Evolutionary conservation across 2,329 filamentous ascomycete species (phyloP).

Genomic region (Tolypocladium ovalisporum): DNA sequence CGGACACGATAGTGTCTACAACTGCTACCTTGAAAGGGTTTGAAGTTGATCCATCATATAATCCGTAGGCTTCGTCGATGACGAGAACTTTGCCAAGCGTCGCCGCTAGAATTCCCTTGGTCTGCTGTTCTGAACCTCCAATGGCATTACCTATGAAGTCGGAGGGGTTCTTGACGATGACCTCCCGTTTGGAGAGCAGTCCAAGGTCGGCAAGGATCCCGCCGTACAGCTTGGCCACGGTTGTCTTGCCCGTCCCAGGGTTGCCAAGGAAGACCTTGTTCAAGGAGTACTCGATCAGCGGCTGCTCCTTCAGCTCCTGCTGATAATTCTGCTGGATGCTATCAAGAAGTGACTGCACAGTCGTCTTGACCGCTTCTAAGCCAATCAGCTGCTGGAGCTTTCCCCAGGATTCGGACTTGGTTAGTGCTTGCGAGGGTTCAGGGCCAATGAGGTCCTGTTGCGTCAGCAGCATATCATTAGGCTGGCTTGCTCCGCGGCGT

Average conservation of each 20-base stretch:
- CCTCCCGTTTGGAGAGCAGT: conserved; percentile 57
- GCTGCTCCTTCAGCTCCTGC: conserved; percentile 52
- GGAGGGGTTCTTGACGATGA: conserved; percentile 60
- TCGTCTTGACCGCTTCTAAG: too few species aligned
- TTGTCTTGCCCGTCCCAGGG: conserved; percentile 69
- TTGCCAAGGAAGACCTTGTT: conserved; percentile 62
- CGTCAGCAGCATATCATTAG: too few species aligned
- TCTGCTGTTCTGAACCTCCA: conserved; percentile 59
- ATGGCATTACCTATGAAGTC: conserved; percentile 58
- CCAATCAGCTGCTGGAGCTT: too few species aligned
- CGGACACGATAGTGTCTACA: conserved; percentile 63
- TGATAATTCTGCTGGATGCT: conserved; percentile 41
- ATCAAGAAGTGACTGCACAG: too few species aligned
- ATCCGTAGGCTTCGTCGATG: conserved; percentile 70
- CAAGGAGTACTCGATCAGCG: conserved; percentile 46
- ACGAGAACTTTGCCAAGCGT: conserved; percentile 65
- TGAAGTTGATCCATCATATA: conserved; percentile 30
- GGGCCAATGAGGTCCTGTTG: too few species aligned
- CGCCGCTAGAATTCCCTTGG: conserved; percentile 58
- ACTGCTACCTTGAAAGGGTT: conserved; percentile 50
- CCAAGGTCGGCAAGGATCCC: conserved; percentile 57
- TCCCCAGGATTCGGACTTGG: too few species aligned
- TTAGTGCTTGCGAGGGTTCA: too few species aligned
- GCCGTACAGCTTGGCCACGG: conserved; percentile 63
- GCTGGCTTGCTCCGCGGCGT: too few species aligned